Evolutionary conservation across 768 basidiomycete genomes (phyloP), one percentile per base, ranked within the genome.

Genomic region (Saitozyma sp.): DNA sequence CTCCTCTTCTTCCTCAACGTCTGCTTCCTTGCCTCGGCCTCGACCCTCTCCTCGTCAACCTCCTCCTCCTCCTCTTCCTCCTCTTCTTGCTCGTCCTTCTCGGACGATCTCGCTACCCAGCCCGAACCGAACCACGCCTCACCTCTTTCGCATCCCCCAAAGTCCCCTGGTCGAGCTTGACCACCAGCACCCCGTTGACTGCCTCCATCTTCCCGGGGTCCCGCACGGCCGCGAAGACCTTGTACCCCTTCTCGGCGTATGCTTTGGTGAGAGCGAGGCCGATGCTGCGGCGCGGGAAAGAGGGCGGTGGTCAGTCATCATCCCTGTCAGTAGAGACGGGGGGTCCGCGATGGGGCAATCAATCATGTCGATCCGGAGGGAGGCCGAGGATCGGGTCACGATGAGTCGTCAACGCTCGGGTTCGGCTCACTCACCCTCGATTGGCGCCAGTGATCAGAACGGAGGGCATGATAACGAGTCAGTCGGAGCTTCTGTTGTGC

Each of bases 401-500:
- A 29, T 29, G 29, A 5, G 29, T 29, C 5, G 29, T 2, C 2
- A 29, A 29, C 29, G 29, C 29, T 29, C 29, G 29, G 29, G 29
- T 29, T 29, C 29, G 29, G 29, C 29, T 29, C 29, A 59, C 61
- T 41, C 40, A 70, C 69, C 69, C 69, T 55, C 69, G 37, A 55
- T 71, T 71, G 5, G 54, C 69, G 19, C 69, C 69, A 40, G 66
- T 56, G 20, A 71, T 62, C 9, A 71, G 41, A 19, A 71, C 69
- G 43, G 64, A 65, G n/a, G 60, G 29, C 29, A 29, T 29, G 29
- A 29, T 29, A 5, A 29, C 29, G 29, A 29, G 29, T 29, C 29
- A 29, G 29, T 29, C 29, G 29, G 29, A 2, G 29, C 29, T 29
- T 29, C 29, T 29, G 29, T 29, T 29, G 2, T 29, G 29, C 29